Percentiles rank a stretch among this genome's conserved stretches.
Evolutionary conservation across 257 asterid species (phyloP).

Genomic region (Eucommia ulmoides): DNA sequence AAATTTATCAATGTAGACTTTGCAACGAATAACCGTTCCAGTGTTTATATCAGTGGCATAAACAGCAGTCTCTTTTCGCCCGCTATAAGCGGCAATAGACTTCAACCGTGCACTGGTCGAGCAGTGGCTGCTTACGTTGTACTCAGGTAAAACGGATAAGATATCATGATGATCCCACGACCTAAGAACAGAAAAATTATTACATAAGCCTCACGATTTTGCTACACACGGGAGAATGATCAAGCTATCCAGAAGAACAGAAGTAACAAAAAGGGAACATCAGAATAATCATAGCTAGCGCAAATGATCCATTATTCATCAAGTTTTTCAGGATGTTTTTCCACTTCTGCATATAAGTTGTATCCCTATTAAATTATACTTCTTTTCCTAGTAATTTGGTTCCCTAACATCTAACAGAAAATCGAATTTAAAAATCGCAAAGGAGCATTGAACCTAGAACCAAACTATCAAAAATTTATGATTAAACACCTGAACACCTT

Average conservation of each 20-base stretch:
- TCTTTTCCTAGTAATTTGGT: too few species aligned
- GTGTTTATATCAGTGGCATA: constrained; percentile 74
- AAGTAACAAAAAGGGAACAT: neutral
- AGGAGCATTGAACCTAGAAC: too few species aligned
- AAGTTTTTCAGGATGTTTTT: too few species aligned
- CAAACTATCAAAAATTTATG: too few species aligned
- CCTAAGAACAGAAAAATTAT: constrained; percentile 26
- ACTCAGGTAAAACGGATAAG: constrained; percentile 62
- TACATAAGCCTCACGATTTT: neutral
- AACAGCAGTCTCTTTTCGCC: constrained; percentile 93
- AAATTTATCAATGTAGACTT: constrained; percentile 66
- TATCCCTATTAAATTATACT: too few species aligned
- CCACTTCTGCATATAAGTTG: too few species aligned
- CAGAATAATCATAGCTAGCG: too few species aligned
- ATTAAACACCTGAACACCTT: too few species aligned
- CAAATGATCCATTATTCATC: too few species aligned
- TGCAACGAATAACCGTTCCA: constrained; percentile 86
- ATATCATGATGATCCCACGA: constrained; percentile 94
- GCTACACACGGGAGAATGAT: neutral
- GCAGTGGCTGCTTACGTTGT: constrained; percentile 61
- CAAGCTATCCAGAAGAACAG: too few species aligned
- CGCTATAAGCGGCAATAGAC: constrained; percentile 76
- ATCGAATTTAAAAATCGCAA: too few species aligned
- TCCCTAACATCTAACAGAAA: too few species aligned
- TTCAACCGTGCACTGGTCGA: constrained; percentile 79